Evolutionary conservation across 495 filamentous ascomycete species (phyloP).

Genomic region (Pyrenula massariospora): DNA sequence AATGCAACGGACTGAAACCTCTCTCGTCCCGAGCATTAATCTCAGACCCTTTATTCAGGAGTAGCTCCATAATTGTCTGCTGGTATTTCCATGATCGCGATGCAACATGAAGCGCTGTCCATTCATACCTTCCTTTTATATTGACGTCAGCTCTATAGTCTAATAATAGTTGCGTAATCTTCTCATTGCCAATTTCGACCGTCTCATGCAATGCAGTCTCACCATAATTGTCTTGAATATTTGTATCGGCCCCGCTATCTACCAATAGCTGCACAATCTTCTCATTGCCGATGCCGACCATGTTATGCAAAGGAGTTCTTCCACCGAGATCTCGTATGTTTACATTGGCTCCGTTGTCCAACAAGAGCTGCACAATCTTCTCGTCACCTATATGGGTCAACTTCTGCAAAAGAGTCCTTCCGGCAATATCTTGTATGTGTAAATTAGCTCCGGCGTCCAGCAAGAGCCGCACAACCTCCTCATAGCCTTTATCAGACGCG

Average conservation of each 20-base stretch:
- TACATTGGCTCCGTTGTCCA: not conserved
- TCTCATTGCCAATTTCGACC: not conserved
- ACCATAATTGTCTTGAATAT: not conserved
- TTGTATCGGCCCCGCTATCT: not conserved
- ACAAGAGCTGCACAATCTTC: not conserved
- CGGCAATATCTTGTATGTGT: not conserved
- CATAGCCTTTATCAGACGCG: not conserved
- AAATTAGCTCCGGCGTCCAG: not conserved
- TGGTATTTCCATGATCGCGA: slow-evolving; percentile 5
- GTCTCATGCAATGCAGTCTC: not conserved
- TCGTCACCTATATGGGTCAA: not conserved
- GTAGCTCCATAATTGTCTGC: slow-evolving; percentile 6
- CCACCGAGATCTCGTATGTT: not conserved
- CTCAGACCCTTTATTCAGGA: slow-evolving; percentile 12
- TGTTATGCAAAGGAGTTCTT: not conserved
- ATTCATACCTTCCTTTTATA: not conserved
- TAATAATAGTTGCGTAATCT: not conserved
- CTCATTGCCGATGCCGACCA: not conserved
- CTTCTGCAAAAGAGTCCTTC: not conserved
- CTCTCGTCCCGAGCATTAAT: slow-evolving; percentile 7
- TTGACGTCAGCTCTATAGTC: not conserved
- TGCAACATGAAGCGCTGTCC: not conserved
- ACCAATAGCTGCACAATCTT: not conserved
- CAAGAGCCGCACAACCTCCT: not conserved
- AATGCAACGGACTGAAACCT: slow-evolving; percentile 8